These are phyloP conservation scores for Acanthamoeba royreba DNA, from an alignment of 208 protist species.

Conservation along the genomic window DNA sequence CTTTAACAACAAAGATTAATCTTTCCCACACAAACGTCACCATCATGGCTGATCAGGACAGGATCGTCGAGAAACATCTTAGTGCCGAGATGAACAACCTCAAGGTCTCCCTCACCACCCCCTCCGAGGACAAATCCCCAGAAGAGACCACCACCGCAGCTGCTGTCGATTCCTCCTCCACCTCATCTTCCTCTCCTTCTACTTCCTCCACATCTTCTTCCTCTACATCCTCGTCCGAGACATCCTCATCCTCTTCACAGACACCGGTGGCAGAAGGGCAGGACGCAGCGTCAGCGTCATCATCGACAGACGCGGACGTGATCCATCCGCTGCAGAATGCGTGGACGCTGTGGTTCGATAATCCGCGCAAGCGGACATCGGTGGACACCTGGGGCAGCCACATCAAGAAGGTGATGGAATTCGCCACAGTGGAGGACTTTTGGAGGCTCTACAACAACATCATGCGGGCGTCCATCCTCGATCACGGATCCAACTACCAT, in stretches of 20 bases:
- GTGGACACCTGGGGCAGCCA: slow-evolving; percentile 51
- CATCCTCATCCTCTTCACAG: background rate
- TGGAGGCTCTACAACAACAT: slow-evolving; percentile 91
- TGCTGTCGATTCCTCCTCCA: too few species aligned
- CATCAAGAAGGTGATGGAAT: slow-evolving; percentile 65
- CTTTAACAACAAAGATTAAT: background rate
- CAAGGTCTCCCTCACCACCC: too few species aligned
- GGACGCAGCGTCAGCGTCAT: background rate
- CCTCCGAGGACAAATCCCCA: too few species aligned
- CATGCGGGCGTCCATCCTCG: slow-evolving; percentile 79
- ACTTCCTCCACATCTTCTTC: too few species aligned
- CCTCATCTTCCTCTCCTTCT: too few species aligned
- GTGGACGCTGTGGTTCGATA: slow-evolving; percentile 76
- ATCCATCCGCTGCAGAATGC: slow-evolving; percentile 72
- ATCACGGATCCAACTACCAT: slow-evolving; percentile 85
- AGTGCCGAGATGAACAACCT: background rate
- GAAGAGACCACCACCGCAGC: background rate
- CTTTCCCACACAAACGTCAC: background rate
- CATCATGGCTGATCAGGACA: background rate
- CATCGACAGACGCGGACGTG: background rate
- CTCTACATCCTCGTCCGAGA: too few species aligned
- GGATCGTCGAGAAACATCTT: background rate
- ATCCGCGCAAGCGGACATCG: slow-evolving; percentile 51
- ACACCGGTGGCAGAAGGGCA: background rate
- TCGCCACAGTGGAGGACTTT: slow-evolving; percentile 73